These are phyloP conservation scores for Rhodosporidiobolus odoratus DNA, from an alignment of 768 basidiomycete genomes.

Conservation along the genomic window DNA sequence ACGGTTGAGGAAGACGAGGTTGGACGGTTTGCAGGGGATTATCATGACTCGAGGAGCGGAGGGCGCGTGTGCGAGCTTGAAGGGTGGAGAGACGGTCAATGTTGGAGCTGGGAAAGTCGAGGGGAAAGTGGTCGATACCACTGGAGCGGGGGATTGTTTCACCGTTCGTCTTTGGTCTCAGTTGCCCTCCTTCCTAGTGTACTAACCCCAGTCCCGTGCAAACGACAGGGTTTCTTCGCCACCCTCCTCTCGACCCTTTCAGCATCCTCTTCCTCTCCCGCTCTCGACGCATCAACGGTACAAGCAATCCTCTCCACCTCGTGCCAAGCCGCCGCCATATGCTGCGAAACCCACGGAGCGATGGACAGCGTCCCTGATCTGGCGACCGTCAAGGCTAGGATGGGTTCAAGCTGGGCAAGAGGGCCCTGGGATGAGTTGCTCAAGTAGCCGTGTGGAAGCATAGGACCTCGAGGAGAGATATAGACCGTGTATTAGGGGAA, in stretches of 20 bases:
- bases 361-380: conserved; percentile 43
- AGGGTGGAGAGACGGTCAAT: background rate
- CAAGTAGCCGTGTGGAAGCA: background rate
- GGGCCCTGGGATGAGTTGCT: background rate
- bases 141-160: conserved; percentile 45
- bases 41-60: conserved; percentile 35
- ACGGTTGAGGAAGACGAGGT: background rate
- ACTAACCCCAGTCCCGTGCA: background rate
- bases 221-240: conserved; percentile 34
- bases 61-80: conserved; percentile 12
- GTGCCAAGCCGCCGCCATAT: conserved; percentile 42
- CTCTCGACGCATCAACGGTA: background rate
- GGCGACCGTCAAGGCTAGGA: conserved; percentile 31
- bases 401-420: conserved; percentile 3
- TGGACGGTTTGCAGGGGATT: background rate
- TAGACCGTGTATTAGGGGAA: background rate
- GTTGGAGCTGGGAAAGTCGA: conserved; percentile 18
- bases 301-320: conserved; percentile 14
- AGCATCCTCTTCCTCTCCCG: background rate
- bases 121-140: conserved; percentile 38
- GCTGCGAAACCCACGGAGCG: conserved; percentile 42
- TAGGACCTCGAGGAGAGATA: background rate
- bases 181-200: background rate
- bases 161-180: conserved; percentile 25
- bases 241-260: conserved; percentile 16